These are phyloP conservation scores for Aspergillus sp. DNA, from an alignment of 2,329 filamentous ascomycete genomes.

Conservation along the genomic window DNA sequence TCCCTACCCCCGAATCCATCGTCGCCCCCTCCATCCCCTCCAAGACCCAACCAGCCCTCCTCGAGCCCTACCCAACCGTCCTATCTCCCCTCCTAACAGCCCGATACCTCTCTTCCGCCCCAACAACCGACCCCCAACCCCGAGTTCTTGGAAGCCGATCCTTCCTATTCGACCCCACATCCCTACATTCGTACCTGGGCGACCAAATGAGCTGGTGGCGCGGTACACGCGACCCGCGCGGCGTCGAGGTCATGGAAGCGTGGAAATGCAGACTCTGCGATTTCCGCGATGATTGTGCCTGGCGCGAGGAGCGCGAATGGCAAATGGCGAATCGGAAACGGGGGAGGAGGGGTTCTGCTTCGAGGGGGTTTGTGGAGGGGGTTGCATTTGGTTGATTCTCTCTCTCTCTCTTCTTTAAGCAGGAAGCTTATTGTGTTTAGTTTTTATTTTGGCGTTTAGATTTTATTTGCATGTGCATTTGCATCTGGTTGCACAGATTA, in stretches of 20 bases:
- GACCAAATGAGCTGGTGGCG: conserved; percentile 84
- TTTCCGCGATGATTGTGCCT: conserved; percentile 72
- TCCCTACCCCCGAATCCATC: conserved; percentile 16
- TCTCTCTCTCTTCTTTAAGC: no score
- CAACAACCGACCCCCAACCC: conserved; percentile 17
- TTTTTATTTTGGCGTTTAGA: no score
- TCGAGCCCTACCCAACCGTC: conserved; percentile 33
- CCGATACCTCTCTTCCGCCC: conserved; percentile 35
- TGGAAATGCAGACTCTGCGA: conserved; percentile 86
- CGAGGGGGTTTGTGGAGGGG: not conserved
- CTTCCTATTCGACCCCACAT: conserved; percentile 62
- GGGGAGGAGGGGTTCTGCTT: conserved; percentile 12
- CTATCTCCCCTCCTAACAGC: conserved; percentile 43
- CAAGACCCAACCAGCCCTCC: conserved; percentile 26
- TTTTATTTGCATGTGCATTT: no score
- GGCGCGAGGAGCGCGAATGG: conserved; percentile 67
- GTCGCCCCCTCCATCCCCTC: conserved; percentile 27
- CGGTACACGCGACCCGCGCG: conserved; percentile 65
- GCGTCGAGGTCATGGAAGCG: conserved; percentile 77
- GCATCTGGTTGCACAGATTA: no score
- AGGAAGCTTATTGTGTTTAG: no score
- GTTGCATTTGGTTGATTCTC: not conserved
- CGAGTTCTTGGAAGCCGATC: conserved; percentile 50
- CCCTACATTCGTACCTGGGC: conserved; percentile 61
- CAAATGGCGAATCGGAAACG: conserved; percentile 41